Conservation (phyloP, 257 asterid species). For the Nicotiana knightiana region DNA sequence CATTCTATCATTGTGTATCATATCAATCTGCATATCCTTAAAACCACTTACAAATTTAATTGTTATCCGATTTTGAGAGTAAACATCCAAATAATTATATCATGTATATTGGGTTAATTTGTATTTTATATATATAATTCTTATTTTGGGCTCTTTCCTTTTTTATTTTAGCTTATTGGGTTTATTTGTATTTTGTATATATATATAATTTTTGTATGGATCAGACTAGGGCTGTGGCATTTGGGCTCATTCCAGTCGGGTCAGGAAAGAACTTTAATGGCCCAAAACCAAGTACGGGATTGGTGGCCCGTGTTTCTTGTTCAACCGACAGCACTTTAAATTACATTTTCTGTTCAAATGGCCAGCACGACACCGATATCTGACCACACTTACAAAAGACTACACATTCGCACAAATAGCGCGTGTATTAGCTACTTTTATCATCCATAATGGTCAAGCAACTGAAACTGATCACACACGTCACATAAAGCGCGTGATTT, state of each 20-base stretch:
- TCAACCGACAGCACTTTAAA: constrained; percentile 14
- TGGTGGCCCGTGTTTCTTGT: background rate
- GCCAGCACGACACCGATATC: background rate
- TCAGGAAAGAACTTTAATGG: background rate
- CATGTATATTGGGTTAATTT: no score
- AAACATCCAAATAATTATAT: no score
- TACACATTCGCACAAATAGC: background rate
- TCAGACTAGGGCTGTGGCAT: no score
- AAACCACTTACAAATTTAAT: no score
- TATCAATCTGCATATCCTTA: no score
- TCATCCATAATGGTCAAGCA: background rate
- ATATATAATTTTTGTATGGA: no score
- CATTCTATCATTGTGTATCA: no score
- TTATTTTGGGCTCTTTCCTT: no score
- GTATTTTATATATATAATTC: no score
- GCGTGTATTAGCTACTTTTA: background rate
- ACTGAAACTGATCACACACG: background rate
- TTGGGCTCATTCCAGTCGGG: background rate
- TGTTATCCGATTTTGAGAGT: no score
- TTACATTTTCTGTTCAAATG: background rate
- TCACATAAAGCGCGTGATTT: background rate
- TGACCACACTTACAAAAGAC: background rate
- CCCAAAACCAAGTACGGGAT: background rate
- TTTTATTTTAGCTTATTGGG: no score
- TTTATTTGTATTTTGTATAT: no score